A percentile compares a stretch with the other conserved stretches of the same genome.
These are phyloP conservation scores for Boletus reticulatus DNA, from an alignment of 768 basidiomycete species.

Conservation along the genomic window DNA sequence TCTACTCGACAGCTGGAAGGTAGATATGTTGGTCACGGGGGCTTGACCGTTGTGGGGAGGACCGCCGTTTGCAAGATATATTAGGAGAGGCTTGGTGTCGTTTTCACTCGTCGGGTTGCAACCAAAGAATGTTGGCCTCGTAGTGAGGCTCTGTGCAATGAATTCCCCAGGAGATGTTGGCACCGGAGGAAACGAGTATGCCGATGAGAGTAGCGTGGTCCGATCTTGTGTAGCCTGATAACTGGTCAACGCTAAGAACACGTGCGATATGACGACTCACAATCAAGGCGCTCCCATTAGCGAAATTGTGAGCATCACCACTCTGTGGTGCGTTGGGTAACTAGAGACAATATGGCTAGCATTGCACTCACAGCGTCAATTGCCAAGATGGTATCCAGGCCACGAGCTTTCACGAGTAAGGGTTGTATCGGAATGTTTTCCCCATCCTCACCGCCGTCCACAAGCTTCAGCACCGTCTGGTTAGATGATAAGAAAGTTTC, in stretches of 20 bases:
- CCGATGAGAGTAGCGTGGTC: constrained; percentile 30
- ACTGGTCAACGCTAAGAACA: background rate
- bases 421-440: constrained; percentile 49
- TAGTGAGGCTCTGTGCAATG: constrained; percentile 33
- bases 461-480: constrained; percentile 32
- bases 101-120: constrained; percentile 30
- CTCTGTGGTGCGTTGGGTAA: constrained; percentile 9
- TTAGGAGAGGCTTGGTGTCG: constrained; percentile 43
- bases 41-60: constrained; percentile 36
- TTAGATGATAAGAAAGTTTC: constrained; percentile 32
- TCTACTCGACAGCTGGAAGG: constrained; percentile 37
- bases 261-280: constrained; percentile 11
- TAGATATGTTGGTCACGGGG: constrained; percentile 43
- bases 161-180: constrained; percentile 28
- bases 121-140: constrained; percentile 45
- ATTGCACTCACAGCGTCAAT: constrained; percentile 39
- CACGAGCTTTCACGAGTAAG: constrained; percentile 44
- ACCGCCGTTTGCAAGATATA: constrained; percentile 57
- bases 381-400: constrained; percentile 48
- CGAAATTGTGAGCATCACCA: constrained; percentile 15
- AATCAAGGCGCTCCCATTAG: constrained; percentile 25
- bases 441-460: constrained; percentile 42
- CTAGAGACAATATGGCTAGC: background rate
- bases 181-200: constrained; percentile 34
- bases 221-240: constrained; percentile 36